Conservation (phyloP, 1,284 basidiomycete genomes). For the Tausonia pullulans region DNA sequence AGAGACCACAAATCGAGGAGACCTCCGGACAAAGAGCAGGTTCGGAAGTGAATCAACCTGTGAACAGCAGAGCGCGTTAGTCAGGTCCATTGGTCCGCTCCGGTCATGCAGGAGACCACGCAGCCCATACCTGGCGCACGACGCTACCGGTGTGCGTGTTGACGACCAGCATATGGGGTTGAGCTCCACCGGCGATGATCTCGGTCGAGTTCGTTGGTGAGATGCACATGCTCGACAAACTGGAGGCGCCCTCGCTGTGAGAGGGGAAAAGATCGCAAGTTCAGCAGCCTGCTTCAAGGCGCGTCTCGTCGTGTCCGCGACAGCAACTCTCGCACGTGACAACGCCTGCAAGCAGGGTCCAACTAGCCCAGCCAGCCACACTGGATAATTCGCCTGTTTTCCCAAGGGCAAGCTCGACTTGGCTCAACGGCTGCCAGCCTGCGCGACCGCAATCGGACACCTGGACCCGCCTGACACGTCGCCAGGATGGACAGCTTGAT, state of each 20-base stretch:
- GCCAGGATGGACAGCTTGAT: too few relatives aligned
- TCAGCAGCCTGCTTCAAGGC: neutral
- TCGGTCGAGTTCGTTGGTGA: constrained; percentile 38
- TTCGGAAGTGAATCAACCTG: constrained; percentile 28
- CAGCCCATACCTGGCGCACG: constrained; percentile 45
- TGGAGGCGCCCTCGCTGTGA: constrained; percentile 49
- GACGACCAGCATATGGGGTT: constrained; percentile 55
- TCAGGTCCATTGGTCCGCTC: constrained; percentile 52
- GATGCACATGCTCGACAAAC: constrained; percentile 22
- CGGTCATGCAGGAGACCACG: constrained; percentile 25
- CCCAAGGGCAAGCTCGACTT: too few relatives aligned
- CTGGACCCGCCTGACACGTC: too few relatives aligned
- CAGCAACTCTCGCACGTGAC: too few relatives aligned
- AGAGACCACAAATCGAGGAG: constrained; percentile 45
- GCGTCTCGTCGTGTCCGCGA: too few relatives aligned
- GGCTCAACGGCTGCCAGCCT: too few relatives aligned
- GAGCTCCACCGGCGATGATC: constrained; percentile 49
- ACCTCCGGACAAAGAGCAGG: constrained; percentile 29
- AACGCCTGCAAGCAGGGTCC: too few relatives aligned
- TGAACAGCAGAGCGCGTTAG: constrained; percentile 44
- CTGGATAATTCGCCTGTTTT: too few relatives aligned
- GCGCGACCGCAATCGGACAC: too few relatives aligned
- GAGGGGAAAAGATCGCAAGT: too few relatives aligned
- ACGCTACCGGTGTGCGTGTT: constrained; percentile 62
- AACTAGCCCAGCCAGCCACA: too few relatives aligned